A percentile compares a stretch with the other conserved stretches of the same genome.
These are phyloP conservation scores for Lyophyllum decastes DNA, from an alignment of 768 basidiomycete species.

Conservation along the genomic window DNA sequence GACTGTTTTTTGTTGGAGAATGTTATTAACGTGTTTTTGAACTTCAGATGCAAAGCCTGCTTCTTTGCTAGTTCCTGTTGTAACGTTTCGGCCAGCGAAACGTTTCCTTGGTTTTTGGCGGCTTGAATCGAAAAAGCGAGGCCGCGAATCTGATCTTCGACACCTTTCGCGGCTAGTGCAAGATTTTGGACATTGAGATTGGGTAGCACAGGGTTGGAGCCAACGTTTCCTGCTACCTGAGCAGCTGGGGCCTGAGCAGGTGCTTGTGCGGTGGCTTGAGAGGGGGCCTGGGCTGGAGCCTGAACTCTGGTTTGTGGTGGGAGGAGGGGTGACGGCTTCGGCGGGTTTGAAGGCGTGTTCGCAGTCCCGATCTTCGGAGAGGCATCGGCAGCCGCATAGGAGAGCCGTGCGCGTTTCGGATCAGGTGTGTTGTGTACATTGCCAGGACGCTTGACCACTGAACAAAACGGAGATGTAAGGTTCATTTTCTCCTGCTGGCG, in stretches of 20 bases:
- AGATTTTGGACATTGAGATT: neutral
- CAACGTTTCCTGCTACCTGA: neutral
- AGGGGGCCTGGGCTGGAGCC: constrained; percentile 21
- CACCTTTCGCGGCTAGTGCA: neutral
- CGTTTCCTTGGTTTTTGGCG: constrained; percentile 11
- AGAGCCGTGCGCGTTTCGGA: constrained; percentile 42
- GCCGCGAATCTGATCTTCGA: constrained; percentile 9
- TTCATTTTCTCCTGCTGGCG: neutral
- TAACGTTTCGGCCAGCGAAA: constrained; percentile 4
- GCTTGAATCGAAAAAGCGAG: constrained; percentile 7
- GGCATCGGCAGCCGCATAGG: constrained; percentile 20
- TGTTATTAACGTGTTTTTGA: constrained; percentile 3
- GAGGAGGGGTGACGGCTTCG: constrained; percentile 21
- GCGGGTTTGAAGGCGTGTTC: constrained; percentile 22
- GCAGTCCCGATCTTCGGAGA: constrained; percentile 23
- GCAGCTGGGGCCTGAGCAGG: constrained; percentile 4
- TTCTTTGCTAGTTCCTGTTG: constrained; percentile 15
- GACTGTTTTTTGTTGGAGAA: neutral
- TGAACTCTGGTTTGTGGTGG: constrained; percentile 19
- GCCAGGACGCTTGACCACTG: constrained; percentile 43
- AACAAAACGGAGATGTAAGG: constrained; percentile 9
- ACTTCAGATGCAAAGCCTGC: neutral
- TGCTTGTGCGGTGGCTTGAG: constrained; percentile 13
- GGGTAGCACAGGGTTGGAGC: neutral
- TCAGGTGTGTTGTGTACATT: constrained; percentile 43